Evolutionary conservation across 257 asterid species (phyloP).

Genomic region (Solanum etuberosum): DNA sequence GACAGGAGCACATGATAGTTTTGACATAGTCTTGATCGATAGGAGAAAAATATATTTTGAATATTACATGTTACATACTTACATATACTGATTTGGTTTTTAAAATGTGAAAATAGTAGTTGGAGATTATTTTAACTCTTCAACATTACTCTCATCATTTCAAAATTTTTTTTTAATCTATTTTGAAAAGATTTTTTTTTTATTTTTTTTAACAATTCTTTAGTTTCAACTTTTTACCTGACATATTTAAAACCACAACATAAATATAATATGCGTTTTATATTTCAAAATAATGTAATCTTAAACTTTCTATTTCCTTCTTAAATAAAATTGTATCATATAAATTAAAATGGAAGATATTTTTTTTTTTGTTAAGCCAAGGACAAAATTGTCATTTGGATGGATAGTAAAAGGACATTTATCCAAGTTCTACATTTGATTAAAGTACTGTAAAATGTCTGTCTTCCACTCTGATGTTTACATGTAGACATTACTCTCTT

Average conservation of each 20-base stretch:
- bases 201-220: too few species aligned
- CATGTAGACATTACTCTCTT: slow-evolving; percentile 25
- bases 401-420: not conserved
- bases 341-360: not conserved
- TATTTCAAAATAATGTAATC: not conserved
- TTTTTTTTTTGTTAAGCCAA: not conserved
- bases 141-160: not conserved
- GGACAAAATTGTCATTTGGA: slow-evolving; percentile 18
- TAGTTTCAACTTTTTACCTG: too few species aligned
- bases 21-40: not conserved
- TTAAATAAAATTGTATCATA: not conserved
- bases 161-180: too few species aligned
- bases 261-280: too few species aligned
- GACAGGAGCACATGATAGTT: not conserved
- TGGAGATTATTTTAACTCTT: not conserved
- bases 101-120: not conserved
- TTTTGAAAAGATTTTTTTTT: too few species aligned
- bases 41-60: not conserved
- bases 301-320: not conserved
- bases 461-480: slow-evolving; percentile 40
- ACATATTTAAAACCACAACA: too few species aligned
- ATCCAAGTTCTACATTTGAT: not conserved
- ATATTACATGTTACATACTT: not conserved
- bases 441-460: slow-evolving; percentile 41
- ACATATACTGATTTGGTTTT: not conserved